Evolutionary conservation across 1,284 basidiomycete genomes (phyloP), one percentile per base, ranked within the genome.

Genomic region (Heimioporus punctisporus): DNA sequence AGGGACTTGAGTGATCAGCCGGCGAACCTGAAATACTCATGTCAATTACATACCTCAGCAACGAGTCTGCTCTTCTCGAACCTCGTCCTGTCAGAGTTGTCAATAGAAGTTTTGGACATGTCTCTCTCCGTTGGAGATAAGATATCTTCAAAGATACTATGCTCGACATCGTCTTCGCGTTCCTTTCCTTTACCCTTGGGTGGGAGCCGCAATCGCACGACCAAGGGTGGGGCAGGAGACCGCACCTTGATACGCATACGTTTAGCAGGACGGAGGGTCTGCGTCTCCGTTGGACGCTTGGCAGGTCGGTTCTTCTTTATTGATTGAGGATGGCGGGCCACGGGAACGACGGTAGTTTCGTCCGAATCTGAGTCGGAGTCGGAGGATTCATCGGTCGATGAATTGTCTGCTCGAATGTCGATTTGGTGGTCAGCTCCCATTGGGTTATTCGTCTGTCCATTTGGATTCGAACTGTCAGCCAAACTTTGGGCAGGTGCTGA

Each of bases 131-230:
- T 76, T 1, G 80, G 76, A 19, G 72, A 73, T 50, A 98, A 77
- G 52, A 96, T 76, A 40, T 95, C 91, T 54, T 96, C 90, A 72
- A 97, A 93, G 54, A 95, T 77, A n/a, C 85, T 84, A 37, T 65
- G 63, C 41, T 76, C 74, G n/a, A 62, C 73, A 24, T 84, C 80
- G 10, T 85, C 82, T 50, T 89, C 85, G n/a, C 79, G 79, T 47
- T 77, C 78, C 62, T 81, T 82, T 42, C 84, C 85, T 65, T 88
- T 90, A 21, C 80, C 79, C 55, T 78, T 79, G 25, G 76, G 69
- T 1, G 84, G 77, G 28, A 88, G 69, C 31, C 81, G 81, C 50
- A 88, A 71, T 26, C 82, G 79, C 17, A 88, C 79, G 46, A 75
- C 70, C 31, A 76, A 60, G 5, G 73, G 63, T 12, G 72, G 61